phyloP scores from a whole-genome alignment of 2,329 filamentous ascomycete species.

The Fusarium clavum region DNA sequence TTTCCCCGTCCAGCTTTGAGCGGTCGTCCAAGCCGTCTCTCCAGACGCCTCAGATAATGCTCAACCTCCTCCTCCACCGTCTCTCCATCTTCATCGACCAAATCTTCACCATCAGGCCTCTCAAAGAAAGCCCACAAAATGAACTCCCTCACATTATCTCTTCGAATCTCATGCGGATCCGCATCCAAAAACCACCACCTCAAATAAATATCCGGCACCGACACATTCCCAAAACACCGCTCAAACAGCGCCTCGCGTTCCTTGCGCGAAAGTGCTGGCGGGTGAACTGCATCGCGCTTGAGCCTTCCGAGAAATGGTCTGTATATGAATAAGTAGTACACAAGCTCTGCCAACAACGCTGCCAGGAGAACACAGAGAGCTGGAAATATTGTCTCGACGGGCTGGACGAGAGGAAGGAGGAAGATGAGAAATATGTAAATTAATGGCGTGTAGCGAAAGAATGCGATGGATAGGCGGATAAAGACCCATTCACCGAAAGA shows the following conservation, averaged over 20 bases:
- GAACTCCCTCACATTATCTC: conserved; percentile 77
- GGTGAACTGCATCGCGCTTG: conserved; percentile 54
- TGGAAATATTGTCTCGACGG: conserved; percentile 23
- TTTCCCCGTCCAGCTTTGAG: conserved; percentile 67
- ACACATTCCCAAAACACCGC: conserved; percentile 65
- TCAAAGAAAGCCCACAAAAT: conserved; percentile 76
- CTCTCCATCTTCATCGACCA: conserved; percentile 35
- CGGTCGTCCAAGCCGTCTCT: conserved; percentile 62
- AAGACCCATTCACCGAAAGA: conserved; percentile 55
- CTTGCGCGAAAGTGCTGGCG: conserved; percentile 55
- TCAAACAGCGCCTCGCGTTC: conserved; percentile 68
- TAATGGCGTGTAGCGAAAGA: conserved; percentile 58
- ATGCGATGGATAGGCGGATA: conserved; percentile 59
- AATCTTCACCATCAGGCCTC: conserved; percentile 43
- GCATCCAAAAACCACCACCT: conserved; percentile 75
- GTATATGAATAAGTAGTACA: conserved; percentile 59
- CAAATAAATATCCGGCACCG: conserved; percentile 68
- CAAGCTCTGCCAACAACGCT: conserved; percentile 54
- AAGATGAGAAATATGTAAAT: conserved; percentile 52
- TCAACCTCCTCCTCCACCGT: conserved; percentile 58
- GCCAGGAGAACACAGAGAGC: conserved; percentile 39
- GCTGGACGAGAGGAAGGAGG: conserved; percentile 37
- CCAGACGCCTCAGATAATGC: conserved; percentile 62
- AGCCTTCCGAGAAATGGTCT: conserved; percentile 56
- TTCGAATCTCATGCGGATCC: conserved; percentile 64